These are phyloP conservation scores for Barbatosphaeria neglecta DNA, from an alignment of 495 filamentous ascomycete genomes.

Conservation along the genomic window DNA sequence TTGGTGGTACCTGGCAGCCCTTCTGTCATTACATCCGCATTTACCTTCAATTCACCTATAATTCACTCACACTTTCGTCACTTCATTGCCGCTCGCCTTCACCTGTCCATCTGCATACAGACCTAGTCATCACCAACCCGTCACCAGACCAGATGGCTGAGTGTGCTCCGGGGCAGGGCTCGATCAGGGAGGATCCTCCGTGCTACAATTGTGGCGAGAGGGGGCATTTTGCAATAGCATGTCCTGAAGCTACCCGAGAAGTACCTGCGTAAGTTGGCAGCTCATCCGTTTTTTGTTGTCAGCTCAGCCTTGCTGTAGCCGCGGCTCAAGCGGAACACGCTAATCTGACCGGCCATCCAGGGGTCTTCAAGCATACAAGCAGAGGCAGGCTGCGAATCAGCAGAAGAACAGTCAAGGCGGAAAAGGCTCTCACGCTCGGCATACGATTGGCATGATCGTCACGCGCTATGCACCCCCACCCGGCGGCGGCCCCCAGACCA, in stretches of 20 bases:
- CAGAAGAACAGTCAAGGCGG: slow-evolving; percentile 11
- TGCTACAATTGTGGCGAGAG: slow-evolving; percentile 42
- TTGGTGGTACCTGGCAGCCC: no score
- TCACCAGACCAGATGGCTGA: slow-evolving; percentile 14
- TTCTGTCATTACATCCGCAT: no score
- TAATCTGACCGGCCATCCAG: not conserved
- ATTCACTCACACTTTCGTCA: not conserved
- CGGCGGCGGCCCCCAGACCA: slow-evolving; percentile 2
- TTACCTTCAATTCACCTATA: no score
- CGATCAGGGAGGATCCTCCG: slow-evolving; percentile 18
- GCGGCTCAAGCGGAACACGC: not conserved
- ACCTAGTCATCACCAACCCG: not conserved
- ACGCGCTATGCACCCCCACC: slow-evolving; percentile 23
- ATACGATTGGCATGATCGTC: slow-evolving; percentile 19
- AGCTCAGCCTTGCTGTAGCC: no score
- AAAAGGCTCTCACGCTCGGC: slow-evolving; percentile 18
- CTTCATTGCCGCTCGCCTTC: not conserved
- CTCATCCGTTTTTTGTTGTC: no score
- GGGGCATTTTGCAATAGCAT: slow-evolving; percentile 38
- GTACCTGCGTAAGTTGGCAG: slow-evolving; percentile 46
- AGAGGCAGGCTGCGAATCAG: slow-evolving; percentile 1
- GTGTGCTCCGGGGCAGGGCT: slow-evolving; percentile 21
- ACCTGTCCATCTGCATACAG: no score
- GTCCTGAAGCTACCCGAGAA: slow-evolving; percentile 35
- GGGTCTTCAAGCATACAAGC: not conserved